These are phyloP conservation scores for Novymonas esmeraldas DNA, from an alignment of 208 protist species.

Conservation along the genomic window DNA sequence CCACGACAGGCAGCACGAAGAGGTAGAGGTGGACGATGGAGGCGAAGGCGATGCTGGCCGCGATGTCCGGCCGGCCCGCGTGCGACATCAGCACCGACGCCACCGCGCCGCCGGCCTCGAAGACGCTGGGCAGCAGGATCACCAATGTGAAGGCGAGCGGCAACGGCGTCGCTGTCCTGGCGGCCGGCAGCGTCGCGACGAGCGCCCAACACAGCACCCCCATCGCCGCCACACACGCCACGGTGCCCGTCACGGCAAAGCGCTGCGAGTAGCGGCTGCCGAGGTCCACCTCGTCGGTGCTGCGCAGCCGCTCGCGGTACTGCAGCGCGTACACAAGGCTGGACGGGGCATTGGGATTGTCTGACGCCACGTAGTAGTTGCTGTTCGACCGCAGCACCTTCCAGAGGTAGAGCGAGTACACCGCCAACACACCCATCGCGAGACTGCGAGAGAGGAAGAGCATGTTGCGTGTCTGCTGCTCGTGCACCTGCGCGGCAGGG, in stretches of 20 bases:
- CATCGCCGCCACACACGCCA: constrained; percentile 23
- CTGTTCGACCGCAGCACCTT: constrained; percentile 37
- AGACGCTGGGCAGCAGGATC: constrained; percentile 63
- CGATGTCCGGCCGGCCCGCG: constrained; percentile 76
- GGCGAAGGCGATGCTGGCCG: constrained; percentile 67
- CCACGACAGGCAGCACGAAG: constrained; percentile 68
- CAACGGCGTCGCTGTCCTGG: constrained; percentile 27
- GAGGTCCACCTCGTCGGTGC: constrained; percentile 14
- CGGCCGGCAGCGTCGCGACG: constrained; percentile 39
- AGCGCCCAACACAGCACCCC: constrained; percentile 23
- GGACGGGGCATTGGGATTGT: constrained; percentile 41
- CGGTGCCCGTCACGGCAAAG: constrained; percentile 34
- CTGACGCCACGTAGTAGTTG: constrained; percentile 45
- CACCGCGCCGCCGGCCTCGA: constrained; percentile 52
- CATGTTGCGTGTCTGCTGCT: constrained; percentile 26
- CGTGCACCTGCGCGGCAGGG: constrained; percentile 2
- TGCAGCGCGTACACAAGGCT: constrained; percentile 43
- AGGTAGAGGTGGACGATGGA: constrained; percentile 73
- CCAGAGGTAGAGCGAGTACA: constrained; percentile 42
- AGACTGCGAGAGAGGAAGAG: constrained; percentile 45
- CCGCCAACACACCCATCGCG: constrained; percentile 28
- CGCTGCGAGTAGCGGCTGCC: constrained; percentile 37
- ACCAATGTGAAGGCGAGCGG: constrained; percentile 56
- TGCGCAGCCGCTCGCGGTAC: constrained; percentile 34
- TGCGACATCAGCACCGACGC: constrained; percentile 60